phyloP scores from a whole-genome alignment of 106 monocot species.

The Dendrobium catenatum region DNA sequence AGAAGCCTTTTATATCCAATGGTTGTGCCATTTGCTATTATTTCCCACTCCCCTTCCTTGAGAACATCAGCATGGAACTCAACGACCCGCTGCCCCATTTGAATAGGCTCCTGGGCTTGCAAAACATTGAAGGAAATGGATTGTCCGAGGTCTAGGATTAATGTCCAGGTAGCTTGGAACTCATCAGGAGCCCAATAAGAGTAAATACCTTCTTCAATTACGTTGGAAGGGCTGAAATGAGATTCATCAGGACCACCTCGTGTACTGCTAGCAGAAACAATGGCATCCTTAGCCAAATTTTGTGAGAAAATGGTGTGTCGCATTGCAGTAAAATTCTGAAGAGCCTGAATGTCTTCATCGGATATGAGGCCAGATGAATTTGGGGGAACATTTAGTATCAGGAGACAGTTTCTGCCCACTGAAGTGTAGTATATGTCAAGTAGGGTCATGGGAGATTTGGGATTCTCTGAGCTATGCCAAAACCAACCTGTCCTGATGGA shows the following conservation, averaged over 20 bases:
- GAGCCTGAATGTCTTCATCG: slow-evolving; percentile 80
- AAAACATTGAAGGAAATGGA: slow-evolving; percentile 63
- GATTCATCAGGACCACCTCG: slow-evolving; percentile 35
- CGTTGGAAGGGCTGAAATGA: slow-evolving; percentile 35
- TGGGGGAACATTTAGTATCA: slow-evolving; percentile 85
- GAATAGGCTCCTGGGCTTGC: slow-evolving; percentile 83
- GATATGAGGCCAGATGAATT: slow-evolving; percentile 92
- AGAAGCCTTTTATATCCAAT: slow-evolving; percentile 86
- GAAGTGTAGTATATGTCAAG: slow-evolving; percentile 90
- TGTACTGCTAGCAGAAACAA: slow-evolving; percentile 51
- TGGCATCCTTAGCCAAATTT: slow-evolving; percentile 62
- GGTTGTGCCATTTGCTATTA: slow-evolving; percentile 52
- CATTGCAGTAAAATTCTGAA: slow-evolving; percentile 60
- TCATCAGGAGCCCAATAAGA: slow-evolving; percentile 86
- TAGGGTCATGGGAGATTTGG: slow-evolving; percentile 57
- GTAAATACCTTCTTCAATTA: slow-evolving; percentile 58
- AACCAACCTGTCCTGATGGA: slow-evolving; percentile 96
- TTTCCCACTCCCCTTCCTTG: slow-evolving; percentile 46
- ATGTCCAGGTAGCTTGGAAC: slow-evolving; percentile 29
- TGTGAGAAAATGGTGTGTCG: slow-evolving; percentile 54
- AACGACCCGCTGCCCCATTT: slow-evolving; percentile 91
- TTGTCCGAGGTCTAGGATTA: slow-evolving; percentile 42
- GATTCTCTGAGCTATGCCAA: slow-evolving; percentile 75
- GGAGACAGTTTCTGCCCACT: slow-evolving; percentile 81
- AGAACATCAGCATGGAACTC: slow-evolving; percentile 63